These are phyloP conservation scores for Puccinia triticina DNA, from an alignment of 1,284 basidiomycete species.

Conservation along the genomic window DNA sequence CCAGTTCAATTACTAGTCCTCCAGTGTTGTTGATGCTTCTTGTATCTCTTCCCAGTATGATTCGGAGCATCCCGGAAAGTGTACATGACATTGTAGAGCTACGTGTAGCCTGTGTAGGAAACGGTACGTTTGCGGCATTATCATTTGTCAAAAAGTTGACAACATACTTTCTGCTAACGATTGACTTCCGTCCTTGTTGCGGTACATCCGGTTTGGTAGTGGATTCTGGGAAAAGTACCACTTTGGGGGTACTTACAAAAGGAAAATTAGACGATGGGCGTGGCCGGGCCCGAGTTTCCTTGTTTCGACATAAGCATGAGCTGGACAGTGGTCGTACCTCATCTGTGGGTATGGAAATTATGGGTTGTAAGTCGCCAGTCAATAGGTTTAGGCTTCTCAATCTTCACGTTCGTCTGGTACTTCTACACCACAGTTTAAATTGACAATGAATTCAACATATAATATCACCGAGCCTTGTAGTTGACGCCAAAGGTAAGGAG, in stretches of 20 bases:
- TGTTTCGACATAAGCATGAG: conserved; percentile 97
- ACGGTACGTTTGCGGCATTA: conserved; percentile 60
- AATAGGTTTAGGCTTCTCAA: background rate
- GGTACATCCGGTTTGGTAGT: conserved; percentile 66
- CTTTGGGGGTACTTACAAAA: conserved; percentile 61
- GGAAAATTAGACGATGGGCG: conserved; percentile 91
- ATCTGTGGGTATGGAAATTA: conserved; percentile 91
- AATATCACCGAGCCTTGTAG: background rate
- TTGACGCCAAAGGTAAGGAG: conserved; percentile 66
- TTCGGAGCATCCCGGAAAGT: conserved; percentile 54
- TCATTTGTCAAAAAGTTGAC: background rate
- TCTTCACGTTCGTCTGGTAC: background rate
- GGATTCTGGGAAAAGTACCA: conserved; percentile 50
- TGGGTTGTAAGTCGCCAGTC: conserved; percentile 54
- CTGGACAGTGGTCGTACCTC: conserved; percentile 92
- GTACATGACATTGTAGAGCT: conserved; percentile 69
- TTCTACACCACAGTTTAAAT: too few species aligned
- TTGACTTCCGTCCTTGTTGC: background rate
- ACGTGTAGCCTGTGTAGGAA: conserved; percentile 91
- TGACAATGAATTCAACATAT: background rate
- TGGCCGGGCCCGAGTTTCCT: conserved; percentile 84
- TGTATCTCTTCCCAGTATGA: conserved; percentile 11
- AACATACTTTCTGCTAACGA: background rate
- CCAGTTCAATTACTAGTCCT: background rate
- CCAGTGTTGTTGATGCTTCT: background rate